phyloP scores from a whole-genome alignment of 2,329 filamentous ascomycete genomes.

The Penicillium sp. region DNA sequence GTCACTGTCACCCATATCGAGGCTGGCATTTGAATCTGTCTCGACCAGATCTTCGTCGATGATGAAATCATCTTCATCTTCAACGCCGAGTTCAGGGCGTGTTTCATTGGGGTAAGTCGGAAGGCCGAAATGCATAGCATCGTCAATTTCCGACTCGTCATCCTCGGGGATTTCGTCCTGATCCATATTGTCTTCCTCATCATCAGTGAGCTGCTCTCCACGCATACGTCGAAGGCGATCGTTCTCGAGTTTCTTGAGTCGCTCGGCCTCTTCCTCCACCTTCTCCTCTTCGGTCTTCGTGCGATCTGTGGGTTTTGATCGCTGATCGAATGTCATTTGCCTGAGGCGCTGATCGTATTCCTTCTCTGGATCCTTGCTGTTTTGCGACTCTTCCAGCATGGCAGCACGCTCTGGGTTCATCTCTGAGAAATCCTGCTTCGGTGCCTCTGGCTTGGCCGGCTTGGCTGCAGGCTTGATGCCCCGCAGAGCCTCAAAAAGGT shows the following conservation, averaged over 20 bases:
- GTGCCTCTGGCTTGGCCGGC: conserved; percentile 52
- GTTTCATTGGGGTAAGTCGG: conserved; percentile 50
- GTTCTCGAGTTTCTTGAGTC: conserved; percentile 77
- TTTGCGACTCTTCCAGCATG: conserved; percentile 60
- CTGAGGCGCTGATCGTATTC: conserved; percentile 84
- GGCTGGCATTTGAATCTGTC: conserved; percentile 63
- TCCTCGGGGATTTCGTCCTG: conserved; percentile 35
- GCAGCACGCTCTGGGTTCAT: conserved; percentile 66
- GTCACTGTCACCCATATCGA: conserved; percentile 43
- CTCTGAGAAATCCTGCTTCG: conserved; percentile 46
- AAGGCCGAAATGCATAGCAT: conserved; percentile 62
- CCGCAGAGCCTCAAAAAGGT: conserved; percentile 70
- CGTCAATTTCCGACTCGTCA: conserved; percentile 48
- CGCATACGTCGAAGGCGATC: conserved; percentile 83
- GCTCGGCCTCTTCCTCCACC: conserved; percentile 71
- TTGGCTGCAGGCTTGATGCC: conserved; percentile 56
- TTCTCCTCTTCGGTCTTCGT: conserved; percentile 91
- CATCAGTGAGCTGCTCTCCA: conserved; percentile 70
- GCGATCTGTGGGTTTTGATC: conserved; percentile 79
- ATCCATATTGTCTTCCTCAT: conserved; percentile 48
- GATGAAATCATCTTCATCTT: conserved; percentile 92
- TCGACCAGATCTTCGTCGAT: conserved; percentile 87
- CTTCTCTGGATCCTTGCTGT: conserved; percentile 70
- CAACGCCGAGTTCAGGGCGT: conserved; percentile 62
- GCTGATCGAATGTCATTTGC: conserved; percentile 78